Base-by-base conservation (phyloP, 116 monocot species). In the Papilionanthe hybrid region DNA sequence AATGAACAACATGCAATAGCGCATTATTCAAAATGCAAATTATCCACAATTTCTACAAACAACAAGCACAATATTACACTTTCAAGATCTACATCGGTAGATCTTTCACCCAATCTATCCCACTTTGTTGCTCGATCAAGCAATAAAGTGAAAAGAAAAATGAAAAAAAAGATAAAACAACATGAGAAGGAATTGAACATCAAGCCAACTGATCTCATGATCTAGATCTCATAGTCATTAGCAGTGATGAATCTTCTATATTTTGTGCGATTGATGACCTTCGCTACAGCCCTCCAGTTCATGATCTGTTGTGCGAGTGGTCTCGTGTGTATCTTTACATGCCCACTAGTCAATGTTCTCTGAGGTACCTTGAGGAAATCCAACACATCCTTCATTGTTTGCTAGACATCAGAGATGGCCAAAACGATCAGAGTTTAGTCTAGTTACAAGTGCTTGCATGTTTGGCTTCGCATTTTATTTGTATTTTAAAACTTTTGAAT, bases 301-400 rank as follows among this genome's bases (percentile, higher is more conserved):
- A 81, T 7, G 10, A 88, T 67, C 66, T 88, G 86, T 12, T 86
- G 82, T 0, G 80, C 77, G 49, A 91, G 32, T 4, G 91, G 86
- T 32, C 57, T 86, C 7, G 86, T 91, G 79, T 91, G 91, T 79
- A 91, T 91, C 79, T 91, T 88, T 13, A 91, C 88, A 79, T 91
- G 91, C 6, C 58, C 79, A 58, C 88, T 91, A 9, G 43, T 10
- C 27, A 91, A 79, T 9, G 77, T 68, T 42, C 85, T 81, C 68
- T 60, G 57, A 7, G 91, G 91, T 12, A 87, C 75, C 74, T 78
- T 47, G 2, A 91, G 86, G 71, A 91, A 88, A 1, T 91, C 82
- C 81, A 84, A 53, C 32, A 88, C 85, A 17, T 87, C 85, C 25
- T 25, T 75, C 47, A 89, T 66, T 77, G 84, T 87, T 83, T 89